phyloP scores from a whole-genome alignment of 164 flowering plant species.

The Magnolia officinalis region DNA sequence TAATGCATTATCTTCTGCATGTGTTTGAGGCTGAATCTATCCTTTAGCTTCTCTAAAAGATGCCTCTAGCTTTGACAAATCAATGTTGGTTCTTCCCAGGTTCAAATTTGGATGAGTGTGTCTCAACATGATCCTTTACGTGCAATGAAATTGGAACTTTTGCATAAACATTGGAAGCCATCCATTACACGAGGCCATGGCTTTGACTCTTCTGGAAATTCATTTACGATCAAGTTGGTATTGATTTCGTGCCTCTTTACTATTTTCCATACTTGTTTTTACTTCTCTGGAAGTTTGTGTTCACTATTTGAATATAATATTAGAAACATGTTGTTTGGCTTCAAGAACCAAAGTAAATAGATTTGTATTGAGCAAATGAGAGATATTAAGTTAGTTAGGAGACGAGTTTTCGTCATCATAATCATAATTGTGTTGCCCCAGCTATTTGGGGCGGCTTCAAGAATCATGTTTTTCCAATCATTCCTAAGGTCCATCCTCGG shows the following conservation, averaged over 20 bases:
- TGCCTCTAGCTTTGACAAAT: neutral
- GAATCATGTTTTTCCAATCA: neutral
- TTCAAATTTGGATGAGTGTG: constrained; percentile 43
- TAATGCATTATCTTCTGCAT: constrained; percentile 2
- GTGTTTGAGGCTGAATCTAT: neutral
- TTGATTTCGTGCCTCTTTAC: neutral
- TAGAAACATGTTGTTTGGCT: neutral
- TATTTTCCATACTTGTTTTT: neutral
- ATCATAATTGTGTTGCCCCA: neutral
- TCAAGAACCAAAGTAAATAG: neutral
- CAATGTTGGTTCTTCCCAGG: constrained; percentile 34
- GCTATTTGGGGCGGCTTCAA: neutral
- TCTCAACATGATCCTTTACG: constrained; percentile 48
- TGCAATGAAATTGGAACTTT: constrained; percentile 50
- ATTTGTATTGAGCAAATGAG: neutral
- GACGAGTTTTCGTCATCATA: neutral
- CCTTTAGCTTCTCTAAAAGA: neutral
- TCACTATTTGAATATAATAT: neutral
- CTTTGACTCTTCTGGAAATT: constrained; percentile 27
- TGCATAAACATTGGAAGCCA: constrained; percentile 40
- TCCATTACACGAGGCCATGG: constrained; percentile 22
- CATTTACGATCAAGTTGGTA: constrained; percentile 73
- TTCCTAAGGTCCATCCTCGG: neutral
- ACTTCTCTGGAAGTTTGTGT: neutral
- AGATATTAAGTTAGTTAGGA: neutral